phyloP scores from a whole-genome alignment of 495 filamentous ascomycete genomes.

The Pyrenopolyporus hunteri region DNA sequence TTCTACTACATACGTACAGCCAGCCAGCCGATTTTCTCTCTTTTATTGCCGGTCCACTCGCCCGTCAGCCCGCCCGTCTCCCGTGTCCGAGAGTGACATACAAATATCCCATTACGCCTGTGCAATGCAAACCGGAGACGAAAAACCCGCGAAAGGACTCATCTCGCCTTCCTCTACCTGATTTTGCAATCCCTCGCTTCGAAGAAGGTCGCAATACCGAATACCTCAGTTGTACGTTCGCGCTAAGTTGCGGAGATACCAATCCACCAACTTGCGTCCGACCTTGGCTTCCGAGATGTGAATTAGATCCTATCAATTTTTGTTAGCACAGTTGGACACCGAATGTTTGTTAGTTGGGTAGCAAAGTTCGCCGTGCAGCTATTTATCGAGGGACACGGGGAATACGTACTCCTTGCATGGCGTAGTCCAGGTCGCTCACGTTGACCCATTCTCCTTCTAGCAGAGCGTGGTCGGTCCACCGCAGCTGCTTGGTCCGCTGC shows the following conservation, averaged over 20 bases:
- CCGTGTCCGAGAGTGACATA: slow-evolving; percentile 27
- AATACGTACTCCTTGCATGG: slow-evolving; percentile 81
- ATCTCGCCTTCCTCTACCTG: slow-evolving; percentile 1
- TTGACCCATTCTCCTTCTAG: slow-evolving; percentile 91
- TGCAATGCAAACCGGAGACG: slow-evolving; percentile 36
- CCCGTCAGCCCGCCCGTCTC: slow-evolving; percentile 11
- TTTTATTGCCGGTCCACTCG: slow-evolving; percentile 8
- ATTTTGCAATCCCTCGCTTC: background rate
- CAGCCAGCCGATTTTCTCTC: slow-evolving; percentile 5
- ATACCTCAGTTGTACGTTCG: slow-evolving; percentile 71
- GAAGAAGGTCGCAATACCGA: background rate
- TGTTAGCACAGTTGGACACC: slow-evolving; percentile 38
- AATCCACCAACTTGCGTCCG: slow-evolving; percentile 93
- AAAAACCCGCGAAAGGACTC: slow-evolving; percentile 1
- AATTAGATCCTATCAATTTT: slow-evolving; percentile 73
- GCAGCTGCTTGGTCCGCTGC: slow-evolving; percentile 93
- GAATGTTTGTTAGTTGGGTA: slow-evolving; percentile 24
- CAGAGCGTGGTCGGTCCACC: slow-evolving; percentile 89
- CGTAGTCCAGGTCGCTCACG: slow-evolving; percentile 93
- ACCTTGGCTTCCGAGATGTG: slow-evolving; percentile 99
- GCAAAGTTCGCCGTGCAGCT: too few relatives aligned
- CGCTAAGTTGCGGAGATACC: slow-evolving; percentile 96
- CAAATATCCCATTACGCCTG: slow-evolving; percentile 40
- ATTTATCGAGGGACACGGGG: background rate
- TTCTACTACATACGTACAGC: background rate